Conservation (phyloP, 176 grass and related monocot species). For the Alopecurus myosuroides region DNA sequence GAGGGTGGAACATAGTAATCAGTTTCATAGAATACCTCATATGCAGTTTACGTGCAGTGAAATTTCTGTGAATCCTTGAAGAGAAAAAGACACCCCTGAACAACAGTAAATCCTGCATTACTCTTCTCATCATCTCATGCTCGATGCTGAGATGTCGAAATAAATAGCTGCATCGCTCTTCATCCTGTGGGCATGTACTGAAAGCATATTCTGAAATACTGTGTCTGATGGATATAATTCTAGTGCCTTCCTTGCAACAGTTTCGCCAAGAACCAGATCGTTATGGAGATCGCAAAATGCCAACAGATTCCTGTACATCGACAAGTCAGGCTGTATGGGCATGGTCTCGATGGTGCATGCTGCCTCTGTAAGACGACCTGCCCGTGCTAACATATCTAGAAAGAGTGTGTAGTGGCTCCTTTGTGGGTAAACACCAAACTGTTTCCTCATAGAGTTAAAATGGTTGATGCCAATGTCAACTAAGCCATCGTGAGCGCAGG, state of each 20-base stretch:
- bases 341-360: constrained; percentile 37
- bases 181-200: constrained; percentile 24
- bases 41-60: neutral
- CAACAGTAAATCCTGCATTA: neutral
- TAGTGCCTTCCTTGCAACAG: constrained; percentile 22
- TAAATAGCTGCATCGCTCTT: constrained; percentile 19
- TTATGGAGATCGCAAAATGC: constrained; percentile 33
- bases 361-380: constrained; percentile 57
- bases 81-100: neutral
- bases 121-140: neutral
- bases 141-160: neutral
- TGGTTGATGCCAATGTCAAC: constrained; percentile 60
- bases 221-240: constrained; percentile 25
- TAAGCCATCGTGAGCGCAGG: constrained; percentile 44
- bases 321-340: constrained; percentile 29
- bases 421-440: constrained; percentile 45
- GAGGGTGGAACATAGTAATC: neutral
- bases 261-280: neutral
- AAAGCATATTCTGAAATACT: constrained; percentile 30
- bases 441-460: constrained; percentile 61
- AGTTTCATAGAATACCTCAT: neutral
- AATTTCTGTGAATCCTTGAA: neutral
- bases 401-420: constrained; percentile 65
- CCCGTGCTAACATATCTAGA: constrained; percentile 62
- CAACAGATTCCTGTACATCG: constrained; percentile 27